Evolutionary conservation across 2,329 filamentous ascomycete genomes (phyloP).

Genomic region (Trichophaea hybrida): DNA sequence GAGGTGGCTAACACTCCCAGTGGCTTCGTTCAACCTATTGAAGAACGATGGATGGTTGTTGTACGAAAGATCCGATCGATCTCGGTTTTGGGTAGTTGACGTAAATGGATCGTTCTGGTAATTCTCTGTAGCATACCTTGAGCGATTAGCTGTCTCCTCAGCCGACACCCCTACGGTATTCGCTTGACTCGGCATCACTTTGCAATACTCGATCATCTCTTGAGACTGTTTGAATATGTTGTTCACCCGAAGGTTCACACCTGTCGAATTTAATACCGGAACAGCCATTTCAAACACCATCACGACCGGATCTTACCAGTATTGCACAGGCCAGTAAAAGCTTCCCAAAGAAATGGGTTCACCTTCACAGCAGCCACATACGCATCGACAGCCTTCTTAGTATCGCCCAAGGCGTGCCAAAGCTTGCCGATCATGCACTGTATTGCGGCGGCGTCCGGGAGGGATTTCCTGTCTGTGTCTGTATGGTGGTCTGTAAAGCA

Average conservation of each 20-base stretch:
- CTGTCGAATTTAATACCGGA: conserved; percentile 34
- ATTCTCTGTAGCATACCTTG: conserved; percentile 17
- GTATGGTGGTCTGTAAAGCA: conserved; percentile 48
- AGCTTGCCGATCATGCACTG: conserved; percentile 75
- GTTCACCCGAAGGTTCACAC: conserved; percentile 61
- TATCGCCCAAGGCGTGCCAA: conserved; percentile 63
- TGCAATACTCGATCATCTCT: conserved; percentile 37
- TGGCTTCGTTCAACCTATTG: conserved; percentile 34
- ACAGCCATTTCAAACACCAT: neutral
- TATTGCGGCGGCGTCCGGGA: conserved; percentile 74
- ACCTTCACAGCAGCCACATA: conserved; percentile 79
- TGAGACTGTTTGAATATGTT: conserved; percentile 72
- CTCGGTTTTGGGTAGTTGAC: conserved; percentile 9
- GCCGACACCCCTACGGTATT: neutral
- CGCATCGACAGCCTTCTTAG: conserved; percentile 67
- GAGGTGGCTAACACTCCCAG: conserved; percentile 26
- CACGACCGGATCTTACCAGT: conserved; percentile 36
- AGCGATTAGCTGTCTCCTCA: conserved; percentile 12
- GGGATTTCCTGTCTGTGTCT: conserved; percentile 55
- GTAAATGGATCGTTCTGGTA: conserved; percentile 21
- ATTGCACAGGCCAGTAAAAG: conserved; percentile 77
- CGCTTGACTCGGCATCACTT: conserved; percentile 6
- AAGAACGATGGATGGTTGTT: conserved; percentile 25
- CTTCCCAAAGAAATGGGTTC: conserved; percentile 98
- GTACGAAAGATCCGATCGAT: conserved; percentile 19